Base-by-base conservation (phyloP, 2,329 filamentous ascomycete species). In the Capronia americana region DNA sequence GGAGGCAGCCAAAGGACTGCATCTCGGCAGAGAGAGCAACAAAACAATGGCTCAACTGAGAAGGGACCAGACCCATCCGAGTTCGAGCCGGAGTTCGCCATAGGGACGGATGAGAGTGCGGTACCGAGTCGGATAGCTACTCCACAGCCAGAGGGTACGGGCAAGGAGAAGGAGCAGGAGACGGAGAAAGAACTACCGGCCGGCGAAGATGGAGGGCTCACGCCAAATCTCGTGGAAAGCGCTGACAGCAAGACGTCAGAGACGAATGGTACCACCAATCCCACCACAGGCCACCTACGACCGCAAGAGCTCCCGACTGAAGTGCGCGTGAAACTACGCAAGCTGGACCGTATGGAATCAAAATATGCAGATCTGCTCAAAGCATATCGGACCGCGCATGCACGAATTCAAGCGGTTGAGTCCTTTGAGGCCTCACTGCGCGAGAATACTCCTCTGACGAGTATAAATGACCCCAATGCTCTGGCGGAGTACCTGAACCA, bases 401-500 rank as follows among this genome's bases (percentile, higher is more conserved):
- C 91, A 64, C 89, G 93, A 59, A 92, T 93, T 50, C 88, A 91
- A 12, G 88, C 91, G 2, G 96, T 98, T 74, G 95, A 98, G 75
- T 91, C 92, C 0, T 99, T 99, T 77, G 95, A 99, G 79, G 90
- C 92, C 62, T 89, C 91, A 0, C 84, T 99, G 7, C 92, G 92
- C 73, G 95, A 99, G 76, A 92, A 96, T 73, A 99, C 95, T 0
- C 94, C 95, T 2, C 82, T 98, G 41, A 91, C 92, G 4, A 94
- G 92, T 17, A 97, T 99, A 73, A 85, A 84, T 72, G 95, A 99
- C 66, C 92, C 94, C 0, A 87, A 88, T 61, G 90, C 93, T 1
- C 83, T 99, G 38, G 86, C 93, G 6, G 94, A 98, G 78, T 99
- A 97, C 74, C 84, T 99, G 30, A 92, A 90, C 72, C 92, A 97